Percentiles rank a stretch among this genome's conserved stretches.
Evolutionary conservation across 2,329 filamentous ascomycete species (phyloP).

Genomic region (Metarhizium album): DNA sequence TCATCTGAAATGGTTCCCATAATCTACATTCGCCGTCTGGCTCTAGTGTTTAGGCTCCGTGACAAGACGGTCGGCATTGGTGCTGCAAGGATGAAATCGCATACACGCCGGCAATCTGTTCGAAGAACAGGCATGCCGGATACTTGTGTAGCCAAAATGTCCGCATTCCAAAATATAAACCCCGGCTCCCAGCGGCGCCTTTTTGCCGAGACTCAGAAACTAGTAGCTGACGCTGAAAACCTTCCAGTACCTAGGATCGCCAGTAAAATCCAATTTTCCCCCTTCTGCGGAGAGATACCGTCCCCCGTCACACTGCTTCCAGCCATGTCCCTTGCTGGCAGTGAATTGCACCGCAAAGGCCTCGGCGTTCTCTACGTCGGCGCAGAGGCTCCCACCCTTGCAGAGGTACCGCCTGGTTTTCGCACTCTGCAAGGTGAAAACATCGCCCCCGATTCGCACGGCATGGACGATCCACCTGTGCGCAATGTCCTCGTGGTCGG

Average conservation of each 20-base stretch:
- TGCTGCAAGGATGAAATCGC: too few species aligned
- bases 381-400: background rate
- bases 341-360: background rate
- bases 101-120: too few species aligned
- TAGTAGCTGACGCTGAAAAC: background rate
- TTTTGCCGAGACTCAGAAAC: too few species aligned
- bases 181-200: too few species aligned
- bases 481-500: slow-evolving; percentile 24
- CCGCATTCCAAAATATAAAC: too few species aligned
- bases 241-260: background rate
- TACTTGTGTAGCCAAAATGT: too few species aligned
- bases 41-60: too few species aligned
- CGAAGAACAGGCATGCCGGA: too few species aligned
- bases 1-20: too few species aligned
- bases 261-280: background rate
- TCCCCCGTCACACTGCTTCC: background rate
- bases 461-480: slow-evolving; percentile 42
- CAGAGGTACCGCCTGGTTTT: slow-evolving; percentile 14
- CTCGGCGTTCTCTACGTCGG: background rate
- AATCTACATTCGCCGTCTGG: too few species aligned
- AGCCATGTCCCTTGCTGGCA: background rate
- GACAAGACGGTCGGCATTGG: too few species aligned
- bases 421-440: slow-evolving; percentile 18
- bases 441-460: slow-evolving; percentile 13
- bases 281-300: background rate